Percentiles rank a stretch among this genome's conserved stretches.
Conservation (phyloP, 148 eudicot species). For the Diospyros lotus region DNA sequence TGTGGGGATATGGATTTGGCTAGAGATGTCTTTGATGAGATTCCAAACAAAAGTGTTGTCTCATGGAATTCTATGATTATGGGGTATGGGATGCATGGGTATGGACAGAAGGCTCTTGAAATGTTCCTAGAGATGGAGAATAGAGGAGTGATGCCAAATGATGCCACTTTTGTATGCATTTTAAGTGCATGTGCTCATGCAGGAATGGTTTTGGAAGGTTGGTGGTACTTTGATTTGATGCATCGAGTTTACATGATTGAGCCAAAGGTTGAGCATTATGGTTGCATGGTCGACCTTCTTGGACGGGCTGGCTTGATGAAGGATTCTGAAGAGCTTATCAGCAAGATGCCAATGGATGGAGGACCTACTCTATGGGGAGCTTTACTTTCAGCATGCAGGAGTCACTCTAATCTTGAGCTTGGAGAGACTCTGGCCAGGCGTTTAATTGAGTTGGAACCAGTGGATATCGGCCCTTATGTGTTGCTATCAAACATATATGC, state of each 20-base stretch:
- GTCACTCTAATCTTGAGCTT: conserved; percentile 37
- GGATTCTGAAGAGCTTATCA: conserved; percentile 32
- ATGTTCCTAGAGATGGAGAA: conserved; percentile 37
- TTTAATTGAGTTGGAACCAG: conserved; percentile 41
- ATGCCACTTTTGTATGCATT: conserved; percentile 42
- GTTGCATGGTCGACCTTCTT: conserved; percentile 59
- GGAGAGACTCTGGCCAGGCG: conserved; percentile 47
- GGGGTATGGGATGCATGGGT: conserved; percentile 57
- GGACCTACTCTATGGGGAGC: conserved; percentile 51
- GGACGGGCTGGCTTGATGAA: conserved; percentile 40
- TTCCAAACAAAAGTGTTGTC: conserved; percentile 48
- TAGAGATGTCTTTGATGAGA: conserved; percentile 39
- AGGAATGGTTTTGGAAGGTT: conserved; percentile 56
- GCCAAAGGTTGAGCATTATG: conserved; percentile 56
- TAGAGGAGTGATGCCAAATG: conserved; percentile 40
- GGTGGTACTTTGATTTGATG: conserved; percentile 65
- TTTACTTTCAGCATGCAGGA: conserved; percentile 51
- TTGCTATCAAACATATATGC: conserved; percentile 55
- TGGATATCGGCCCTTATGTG: conserved; percentile 47
- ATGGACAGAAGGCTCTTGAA: conserved; percentile 40
- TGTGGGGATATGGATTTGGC: conserved; percentile 58
- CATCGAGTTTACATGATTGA: conserved; percentile 39
- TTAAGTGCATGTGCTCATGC: conserved; percentile 51
- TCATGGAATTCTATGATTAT: conserved; percentile 64
- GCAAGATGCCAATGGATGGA: conserved; percentile 30